Percentiles rank a stretch among this genome's conserved stretches.
Evolutionary conservation across 2,329 filamentous ascomycete species (phyloP).

Genomic region (Talaromyces marneffei): DNA sequence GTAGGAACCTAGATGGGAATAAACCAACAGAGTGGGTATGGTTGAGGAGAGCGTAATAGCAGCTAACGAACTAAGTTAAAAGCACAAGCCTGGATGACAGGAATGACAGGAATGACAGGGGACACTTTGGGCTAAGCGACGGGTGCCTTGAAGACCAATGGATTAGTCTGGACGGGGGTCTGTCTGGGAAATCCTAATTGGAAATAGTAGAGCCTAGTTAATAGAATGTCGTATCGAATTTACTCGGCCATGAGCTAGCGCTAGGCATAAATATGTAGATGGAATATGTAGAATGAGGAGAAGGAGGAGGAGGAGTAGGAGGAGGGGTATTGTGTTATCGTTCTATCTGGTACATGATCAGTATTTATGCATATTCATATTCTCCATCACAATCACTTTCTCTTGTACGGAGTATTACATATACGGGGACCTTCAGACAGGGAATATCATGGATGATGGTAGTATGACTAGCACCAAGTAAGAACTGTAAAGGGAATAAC

Average conservation of each 20-base stretch:
- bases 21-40: constrained; percentile 12
- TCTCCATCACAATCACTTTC: neutral
- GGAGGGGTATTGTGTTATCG: neutral
- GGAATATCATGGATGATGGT: neutral
- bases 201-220: neutral
- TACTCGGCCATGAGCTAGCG: neutral
- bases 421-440: neutral
- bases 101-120: constrained; percentile 5
- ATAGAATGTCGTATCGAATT: neutral
- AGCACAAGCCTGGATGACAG: constrained; percentile 11
- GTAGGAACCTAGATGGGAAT: constrained; percentile 12
- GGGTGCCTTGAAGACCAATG: constrained; percentile 4
- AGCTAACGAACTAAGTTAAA: constrained; percentile 5
- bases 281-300: neutral
- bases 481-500: constrained; percentile 3
- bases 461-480: neutral
- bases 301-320: constrained; percentile 1
- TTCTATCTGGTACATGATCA: neutral
- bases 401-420: neutral
- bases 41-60: neutral
- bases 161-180: neutral
- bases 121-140: constrained; percentile 1
- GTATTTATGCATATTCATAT: constrained; percentile 2
- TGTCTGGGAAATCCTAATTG: neutral
- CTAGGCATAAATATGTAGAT: neutral